These are phyloP conservation scores for Polysphondylium violaceum DNA, from an alignment of 78 protist genomes.

Conservation along the genomic window DNA sequence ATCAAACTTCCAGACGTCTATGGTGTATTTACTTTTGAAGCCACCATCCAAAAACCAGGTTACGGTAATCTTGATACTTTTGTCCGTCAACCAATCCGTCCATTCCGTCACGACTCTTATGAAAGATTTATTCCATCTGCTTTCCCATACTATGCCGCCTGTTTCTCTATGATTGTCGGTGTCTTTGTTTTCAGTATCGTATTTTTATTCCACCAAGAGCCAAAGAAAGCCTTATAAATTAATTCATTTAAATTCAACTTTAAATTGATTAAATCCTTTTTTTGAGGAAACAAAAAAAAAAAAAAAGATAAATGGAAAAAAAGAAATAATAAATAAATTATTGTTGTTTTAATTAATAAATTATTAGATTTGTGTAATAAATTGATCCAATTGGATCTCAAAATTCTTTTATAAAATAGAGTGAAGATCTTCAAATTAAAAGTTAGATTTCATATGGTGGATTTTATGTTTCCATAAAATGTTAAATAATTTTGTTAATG, in stretches of 20 bases:
- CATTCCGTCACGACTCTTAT: conserved; percentile 91
- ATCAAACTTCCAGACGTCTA: conserved; percentile 91
- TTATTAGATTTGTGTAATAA: no score
- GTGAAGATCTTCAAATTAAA: no score
- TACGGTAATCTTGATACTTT: conserved; percentile 33
- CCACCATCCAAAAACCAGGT: conserved; percentile 78
- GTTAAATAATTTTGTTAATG: no score
- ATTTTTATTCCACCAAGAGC: conserved; percentile 79
- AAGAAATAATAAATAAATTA: background rate
- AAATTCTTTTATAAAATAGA: no score
- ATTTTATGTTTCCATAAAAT: no score
- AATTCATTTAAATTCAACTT: no score
- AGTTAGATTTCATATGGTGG: no score
- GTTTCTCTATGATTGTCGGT: conserved; percentile 89
- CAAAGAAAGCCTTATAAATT: no score
- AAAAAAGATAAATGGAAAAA: background rate
- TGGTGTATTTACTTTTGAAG: conserved; percentile 89
- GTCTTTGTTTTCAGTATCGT: conserved; percentile 77
- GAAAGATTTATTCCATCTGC: conserved; percentile 93
- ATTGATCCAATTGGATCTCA: no score
- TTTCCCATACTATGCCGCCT: conserved; percentile 92
- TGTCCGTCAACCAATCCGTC: conserved; percentile 86
- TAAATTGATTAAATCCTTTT: background rate
- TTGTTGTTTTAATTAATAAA: no score
- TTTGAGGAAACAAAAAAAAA: background rate